These are phyloP conservation scores for Carnegiea gigantea DNA, from an alignment of 179 eudicot genomes.

Conservation along the genomic window DNA sequence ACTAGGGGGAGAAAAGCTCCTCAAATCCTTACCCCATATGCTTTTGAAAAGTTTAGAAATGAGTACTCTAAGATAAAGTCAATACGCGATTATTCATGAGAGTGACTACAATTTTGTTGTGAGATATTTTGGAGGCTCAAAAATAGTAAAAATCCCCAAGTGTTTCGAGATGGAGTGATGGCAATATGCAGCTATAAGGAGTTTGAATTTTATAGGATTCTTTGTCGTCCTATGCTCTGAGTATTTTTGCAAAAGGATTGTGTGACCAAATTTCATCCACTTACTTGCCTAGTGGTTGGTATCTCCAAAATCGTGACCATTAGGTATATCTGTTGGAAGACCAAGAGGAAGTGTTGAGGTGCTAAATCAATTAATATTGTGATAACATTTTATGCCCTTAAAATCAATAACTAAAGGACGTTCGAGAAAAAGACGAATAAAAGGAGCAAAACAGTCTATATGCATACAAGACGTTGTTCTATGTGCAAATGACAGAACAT, in stretches of 20 bases:
- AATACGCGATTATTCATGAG: neutral
- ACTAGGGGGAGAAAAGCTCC: constrained; percentile 19
- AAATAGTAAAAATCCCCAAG: neutral
- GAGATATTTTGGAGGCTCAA: neutral
- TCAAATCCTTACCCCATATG: constrained; percentile 15
- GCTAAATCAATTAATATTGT: neutral
- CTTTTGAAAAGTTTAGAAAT: constrained; percentile 9
- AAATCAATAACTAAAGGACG: too few relatives aligned
- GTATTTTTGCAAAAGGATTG: neutral
- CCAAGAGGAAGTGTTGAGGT: neutral
- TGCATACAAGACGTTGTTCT: neutral
- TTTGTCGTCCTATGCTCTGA: constrained; percentile 11
- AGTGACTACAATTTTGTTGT: neutral
- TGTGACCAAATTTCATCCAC: neutral
- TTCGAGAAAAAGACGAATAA: too few relatives aligned
- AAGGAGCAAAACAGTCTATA: too few relatives aligned
- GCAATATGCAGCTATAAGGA: constrained; percentile 4
- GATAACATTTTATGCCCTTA: too few relatives aligned
- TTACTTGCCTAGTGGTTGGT: constrained; percentile 6
- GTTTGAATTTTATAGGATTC: constrained; percentile 12
- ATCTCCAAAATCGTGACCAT: neutral
- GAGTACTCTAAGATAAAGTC: constrained; percentile 5
- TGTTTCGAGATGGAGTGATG: constrained; percentile 11
- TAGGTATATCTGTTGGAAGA: neutral
- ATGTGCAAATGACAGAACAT: neutral